A percentile compares a stretch with the other conserved stretches of the same genome.
Conservation (phyloP, 208 protist genomes). For the Trypanosoma lewisi region DNA sequence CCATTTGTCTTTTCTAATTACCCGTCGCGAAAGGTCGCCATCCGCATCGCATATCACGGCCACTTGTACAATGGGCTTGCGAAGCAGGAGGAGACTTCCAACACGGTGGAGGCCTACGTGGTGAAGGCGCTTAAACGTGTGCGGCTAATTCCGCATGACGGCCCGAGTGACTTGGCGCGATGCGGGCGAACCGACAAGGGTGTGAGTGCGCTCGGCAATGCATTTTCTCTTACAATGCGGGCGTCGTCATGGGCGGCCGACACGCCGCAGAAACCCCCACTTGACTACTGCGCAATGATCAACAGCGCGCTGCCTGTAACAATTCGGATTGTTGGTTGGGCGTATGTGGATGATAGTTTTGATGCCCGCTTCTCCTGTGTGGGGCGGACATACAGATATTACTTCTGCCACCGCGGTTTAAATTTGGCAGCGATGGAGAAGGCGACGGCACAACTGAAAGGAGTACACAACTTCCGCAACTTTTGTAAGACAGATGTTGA, state of each 20-base stretch:
- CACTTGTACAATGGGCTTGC: constrained; percentile 78
- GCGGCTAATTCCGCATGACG: constrained; percentile 56
- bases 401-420: constrained; percentile 81
- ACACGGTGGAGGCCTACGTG: constrained; percentile 78
- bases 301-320: constrained; percentile 93
- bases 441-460: constrained; percentile 80
- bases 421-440: constrained; percentile 89
- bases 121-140: constrained; percentile 46
- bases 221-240: constrained; percentile 61
- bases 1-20: constrained; percentile 67
- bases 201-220: constrained; percentile 86
- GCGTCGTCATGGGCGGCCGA: constrained; percentile 48
- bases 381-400: constrained; percentile 92
- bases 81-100: constrained; percentile 80
- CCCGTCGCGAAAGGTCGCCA: constrained; percentile 70
- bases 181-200: constrained; percentile 90
- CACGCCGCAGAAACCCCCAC: constrained; percentile 39
- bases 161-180: constrained; percentile 64
- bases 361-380: constrained; percentile 90
- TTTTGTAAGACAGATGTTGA: constrained; percentile 97
- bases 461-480: constrained; percentile 97
- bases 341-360: constrained; percentile 87
- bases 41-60: constrained; percentile 88
- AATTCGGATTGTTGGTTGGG: constrained; percentile 94
- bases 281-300: constrained; percentile 95